Base-by-base conservation (phyloP, 2,329 filamentous ascomycete species). In the Fusarium burgessii region DNA sequence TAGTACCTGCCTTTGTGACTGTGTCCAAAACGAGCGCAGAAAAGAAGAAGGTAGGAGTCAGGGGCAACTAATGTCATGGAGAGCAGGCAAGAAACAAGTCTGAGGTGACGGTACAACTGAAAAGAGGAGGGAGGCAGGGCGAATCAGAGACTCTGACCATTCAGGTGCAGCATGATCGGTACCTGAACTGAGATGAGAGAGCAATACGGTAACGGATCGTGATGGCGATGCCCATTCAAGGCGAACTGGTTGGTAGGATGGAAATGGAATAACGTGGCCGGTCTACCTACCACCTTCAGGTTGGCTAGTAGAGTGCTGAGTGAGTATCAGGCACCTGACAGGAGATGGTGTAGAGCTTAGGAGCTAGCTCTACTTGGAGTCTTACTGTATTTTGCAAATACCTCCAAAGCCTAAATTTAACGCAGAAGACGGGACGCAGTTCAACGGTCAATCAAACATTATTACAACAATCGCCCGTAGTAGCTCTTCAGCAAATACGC, bases 221-320 rank as follows among this genome's bases (percentile, higher is more conserved):
- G 49, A 23, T 65, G 57, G 41, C 68, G 54, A 68, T 71, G 50
- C 50, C 54, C 63, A 55, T 42, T 52, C 23, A 60, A 56, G 33
- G 29, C 41, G 33, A 46, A n/a, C 20, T 40, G 33, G 33, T 38
- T 57, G 51, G 49, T 70, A 25, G 20, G 51, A 51, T 49, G 58
- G 54, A 58, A 63, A 63, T 68, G 59, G 54, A 71, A 68, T 52
- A 71, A 68, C 58, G 62, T 71, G 62, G 68, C 62, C 25, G 40
- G 43, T 36, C 35, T 54, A 46, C 59, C 35, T 54, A 41, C 59
- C 59, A 62, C 38, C 40, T 35, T 33, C 17, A 46, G 27, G 25
- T 23, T 9, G 25, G 13, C 50, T 27, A 23, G 43, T 23, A 42
- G 29, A 20, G 43, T 47, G 50, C 61, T 50, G 47, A 35, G 18